Evolutionary conservation across 2,329 filamentous ascomycete species (phyloP).

Genomic region (Dactylellina haptotyla): DNA sequence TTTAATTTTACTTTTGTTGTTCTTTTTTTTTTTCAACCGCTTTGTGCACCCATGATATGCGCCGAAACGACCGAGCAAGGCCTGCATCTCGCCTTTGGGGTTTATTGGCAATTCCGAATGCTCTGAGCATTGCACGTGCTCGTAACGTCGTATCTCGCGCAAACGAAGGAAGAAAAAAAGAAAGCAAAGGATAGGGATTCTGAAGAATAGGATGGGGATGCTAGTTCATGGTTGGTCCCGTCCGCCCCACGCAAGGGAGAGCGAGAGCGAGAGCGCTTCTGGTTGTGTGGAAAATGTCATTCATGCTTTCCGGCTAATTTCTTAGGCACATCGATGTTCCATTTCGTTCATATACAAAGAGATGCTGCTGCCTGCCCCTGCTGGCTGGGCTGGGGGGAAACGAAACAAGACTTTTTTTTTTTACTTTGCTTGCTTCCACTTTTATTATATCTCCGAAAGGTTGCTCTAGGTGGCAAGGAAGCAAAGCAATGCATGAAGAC

Average conservation of each 20-base stretch:
- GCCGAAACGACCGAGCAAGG: too few relatives aligned
- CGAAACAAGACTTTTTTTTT: background rate
- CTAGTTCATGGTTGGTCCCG: background rate
- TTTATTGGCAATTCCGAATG: background rate
- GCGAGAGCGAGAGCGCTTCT: too few relatives aligned
- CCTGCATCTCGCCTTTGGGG: too few relatives aligned
- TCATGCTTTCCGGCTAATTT: background rate
- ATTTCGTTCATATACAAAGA: too few relatives aligned
- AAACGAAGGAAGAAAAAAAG: background rate
- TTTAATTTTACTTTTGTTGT: too few relatives aligned
- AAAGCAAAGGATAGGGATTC: too few relatives aligned
- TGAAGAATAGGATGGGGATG: too few relatives aligned
- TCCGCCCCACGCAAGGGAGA: background rate
- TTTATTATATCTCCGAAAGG: conserved; percentile 21
- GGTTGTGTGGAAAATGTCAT: too few relatives aligned
- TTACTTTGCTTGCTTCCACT: too few relatives aligned
- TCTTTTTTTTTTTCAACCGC: too few relatives aligned
- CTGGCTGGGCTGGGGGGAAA: background rate
- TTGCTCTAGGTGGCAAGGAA: background rate
- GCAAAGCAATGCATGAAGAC: background rate
- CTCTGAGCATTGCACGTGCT: conserved; percentile 7
- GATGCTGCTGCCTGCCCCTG: background rate
- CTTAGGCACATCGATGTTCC: too few relatives aligned
- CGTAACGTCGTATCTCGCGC: background rate
- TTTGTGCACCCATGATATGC: too few relatives aligned